These are phyloP conservation scores for Penicillium oxalicum DNA, from an alignment of 2,329 filamentous ascomycete genomes.

Conservation along the genomic window DNA sequence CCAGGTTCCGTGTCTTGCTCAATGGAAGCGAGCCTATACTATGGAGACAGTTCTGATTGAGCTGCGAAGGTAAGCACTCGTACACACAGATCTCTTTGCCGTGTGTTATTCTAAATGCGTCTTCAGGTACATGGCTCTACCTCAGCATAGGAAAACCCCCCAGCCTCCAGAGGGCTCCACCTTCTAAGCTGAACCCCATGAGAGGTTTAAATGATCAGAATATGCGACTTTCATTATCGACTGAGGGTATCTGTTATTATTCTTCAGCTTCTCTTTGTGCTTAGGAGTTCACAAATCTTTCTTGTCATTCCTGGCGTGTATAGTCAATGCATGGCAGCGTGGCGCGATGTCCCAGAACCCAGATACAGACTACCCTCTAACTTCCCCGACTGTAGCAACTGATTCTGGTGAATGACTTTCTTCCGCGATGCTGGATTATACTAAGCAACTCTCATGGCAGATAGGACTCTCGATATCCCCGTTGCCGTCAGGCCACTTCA, in stretches of 20 bases:
- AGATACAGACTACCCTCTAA: conserved; percentile 10
- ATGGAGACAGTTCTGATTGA: conserved; percentile 93
- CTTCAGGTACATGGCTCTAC: conserved; percentile 81
- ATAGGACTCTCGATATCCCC: no score
- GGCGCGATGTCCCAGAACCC: conserved; percentile 25
- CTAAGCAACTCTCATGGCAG: no score
- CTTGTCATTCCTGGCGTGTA: conserved; percentile 37
- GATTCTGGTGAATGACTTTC: no score
- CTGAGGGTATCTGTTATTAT: conserved; percentile 9
- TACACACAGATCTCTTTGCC: conserved; percentile 13
- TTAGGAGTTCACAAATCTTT: conserved; percentile 10
- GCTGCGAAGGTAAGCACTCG: conserved; percentile 59
- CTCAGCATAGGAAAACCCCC: conserved; percentile 86
- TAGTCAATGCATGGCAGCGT: conserved; percentile 36
- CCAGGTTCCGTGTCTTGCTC: conserved; percentile 75
- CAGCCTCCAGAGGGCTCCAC: conserved; percentile 83
- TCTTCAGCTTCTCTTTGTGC: conserved; percentile 1
- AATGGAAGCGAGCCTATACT: conserved; percentile 89
- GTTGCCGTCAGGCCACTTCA: no score
- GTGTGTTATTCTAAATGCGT: conserved; percentile 21
- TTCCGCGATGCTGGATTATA: no score
- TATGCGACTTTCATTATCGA: no score
- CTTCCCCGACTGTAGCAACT: neutral
- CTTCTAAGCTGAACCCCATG: conserved; percentile 35
- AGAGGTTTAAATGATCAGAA: no score